Conservation (phyloP, 2,329 filamentous ascomycete species). For the Chaetomium sp. region DNA sequence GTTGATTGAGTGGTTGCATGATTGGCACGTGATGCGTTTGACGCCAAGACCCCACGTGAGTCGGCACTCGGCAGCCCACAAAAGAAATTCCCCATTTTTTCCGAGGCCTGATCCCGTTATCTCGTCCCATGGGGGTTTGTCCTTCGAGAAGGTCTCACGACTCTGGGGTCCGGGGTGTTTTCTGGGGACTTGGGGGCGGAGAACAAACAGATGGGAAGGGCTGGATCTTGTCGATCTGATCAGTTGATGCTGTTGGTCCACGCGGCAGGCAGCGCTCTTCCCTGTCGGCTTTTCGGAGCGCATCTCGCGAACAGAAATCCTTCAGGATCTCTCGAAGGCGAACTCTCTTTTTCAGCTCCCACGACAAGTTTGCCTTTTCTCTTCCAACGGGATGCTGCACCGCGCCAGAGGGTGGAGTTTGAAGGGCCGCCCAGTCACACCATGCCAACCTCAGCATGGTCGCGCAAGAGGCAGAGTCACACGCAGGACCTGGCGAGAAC, state of each 20-base stretch:
- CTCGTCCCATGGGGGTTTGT: constrained; percentile 1
- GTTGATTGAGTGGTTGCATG: constrained; percentile 5
- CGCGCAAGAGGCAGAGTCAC: not conserved
- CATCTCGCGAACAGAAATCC: constrained; percentile 1
- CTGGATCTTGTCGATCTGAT: not conserved
- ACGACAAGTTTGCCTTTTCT: not conserved
- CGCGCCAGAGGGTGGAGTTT: not conserved
- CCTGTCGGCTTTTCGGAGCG: constrained; percentile 4
- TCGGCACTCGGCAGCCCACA: not conserved
- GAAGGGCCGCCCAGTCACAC: not conserved
- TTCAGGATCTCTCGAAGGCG: not conserved
- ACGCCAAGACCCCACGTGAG: not conserved
- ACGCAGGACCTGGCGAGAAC: constrained; percentile 9
- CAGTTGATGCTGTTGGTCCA: not conserved
- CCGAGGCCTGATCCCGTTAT: not conserved
- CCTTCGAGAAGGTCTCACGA: not conserved
- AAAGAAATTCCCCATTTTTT: not conserved
- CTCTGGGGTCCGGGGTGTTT: not conserved
- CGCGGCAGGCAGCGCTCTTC: not conserved
- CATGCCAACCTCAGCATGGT: not conserved
- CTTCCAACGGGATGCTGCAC: constrained; percentile 1
- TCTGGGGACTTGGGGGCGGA: not conserved
- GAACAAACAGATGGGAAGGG: not conserved
- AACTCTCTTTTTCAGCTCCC: not conserved
- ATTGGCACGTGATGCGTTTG: not conserved